These are phyloP conservation scores for Sporothrix luriei DNA, from an alignment of 2,329 filamentous ascomycete species.

Conservation along the genomic window DNA sequence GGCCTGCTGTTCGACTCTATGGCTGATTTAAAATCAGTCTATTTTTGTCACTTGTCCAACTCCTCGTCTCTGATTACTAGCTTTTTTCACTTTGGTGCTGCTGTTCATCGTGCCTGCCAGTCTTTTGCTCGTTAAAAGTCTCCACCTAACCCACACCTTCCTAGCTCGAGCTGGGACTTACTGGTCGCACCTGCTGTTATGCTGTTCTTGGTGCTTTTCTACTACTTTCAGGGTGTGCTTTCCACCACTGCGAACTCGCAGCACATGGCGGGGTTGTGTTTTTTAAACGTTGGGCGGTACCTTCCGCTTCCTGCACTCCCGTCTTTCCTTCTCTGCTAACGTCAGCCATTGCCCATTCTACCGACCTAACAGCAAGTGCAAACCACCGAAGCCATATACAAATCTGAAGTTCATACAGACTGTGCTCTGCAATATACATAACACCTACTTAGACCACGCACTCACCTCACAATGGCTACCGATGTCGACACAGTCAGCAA, in stretches of 20 bases:
- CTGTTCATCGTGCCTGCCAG: constrained; percentile 1
- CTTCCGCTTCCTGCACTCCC: neutral
- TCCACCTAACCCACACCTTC: neutral
- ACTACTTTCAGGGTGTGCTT: constrained; percentile 6
- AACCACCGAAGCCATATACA: neutral
- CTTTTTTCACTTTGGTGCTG: constrained; percentile 20
- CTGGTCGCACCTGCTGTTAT: constrained; percentile 6
- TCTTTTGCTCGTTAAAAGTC: neutral
- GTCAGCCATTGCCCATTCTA: neutral
- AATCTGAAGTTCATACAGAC: neutral
- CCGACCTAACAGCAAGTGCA: neutral
- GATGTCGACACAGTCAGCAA: constrained; percentile 24
- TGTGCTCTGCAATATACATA: neutral
- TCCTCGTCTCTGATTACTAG: constrained; percentile 11
- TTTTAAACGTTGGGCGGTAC: constrained; percentile 12
- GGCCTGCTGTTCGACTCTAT: neutral
- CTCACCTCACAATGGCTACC: neutral
- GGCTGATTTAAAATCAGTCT: constrained; percentile 26
- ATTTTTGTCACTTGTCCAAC: neutral
- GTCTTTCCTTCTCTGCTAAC: neutral
- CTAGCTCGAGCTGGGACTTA: constrained; percentile 7
- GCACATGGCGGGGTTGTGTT: constrained; percentile 10
- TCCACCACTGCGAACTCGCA: constrained; percentile 8
- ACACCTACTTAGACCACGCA: neutral
- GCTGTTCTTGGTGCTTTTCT: neutral